Evolutionary conservation across 352 stramenopile genomes (phyloP).

Genomic region (Globisporangium nodosum): DNA sequence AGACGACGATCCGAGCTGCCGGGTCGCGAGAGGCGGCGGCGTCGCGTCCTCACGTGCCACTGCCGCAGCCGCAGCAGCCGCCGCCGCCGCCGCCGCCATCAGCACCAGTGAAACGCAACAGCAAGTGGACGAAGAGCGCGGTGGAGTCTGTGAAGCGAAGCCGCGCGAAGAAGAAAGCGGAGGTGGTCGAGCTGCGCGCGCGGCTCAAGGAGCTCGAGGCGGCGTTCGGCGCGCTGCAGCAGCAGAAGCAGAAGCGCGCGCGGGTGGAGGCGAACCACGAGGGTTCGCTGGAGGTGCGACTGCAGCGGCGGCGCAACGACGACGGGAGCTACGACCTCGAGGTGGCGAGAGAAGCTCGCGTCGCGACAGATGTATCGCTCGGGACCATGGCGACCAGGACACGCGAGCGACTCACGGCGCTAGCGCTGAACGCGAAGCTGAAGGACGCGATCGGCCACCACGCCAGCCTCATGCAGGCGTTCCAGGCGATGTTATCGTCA

Average conservation of each 20-base stretch:
- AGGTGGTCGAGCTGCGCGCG: not conserved
- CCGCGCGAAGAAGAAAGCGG: constrained; percentile 2
- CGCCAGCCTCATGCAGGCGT: constrained; percentile 29
- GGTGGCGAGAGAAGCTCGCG: not conserved
- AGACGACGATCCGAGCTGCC: too few relatives aligned
- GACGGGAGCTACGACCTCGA: not conserved
- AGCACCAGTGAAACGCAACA: not conserved
- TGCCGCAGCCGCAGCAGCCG: too few relatives aligned
- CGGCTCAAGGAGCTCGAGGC: constrained; percentile 1
- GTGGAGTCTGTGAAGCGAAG: not conserved
- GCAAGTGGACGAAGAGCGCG: not conserved
- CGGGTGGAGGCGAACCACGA: not conserved
- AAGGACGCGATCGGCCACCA: constrained; percentile 34
- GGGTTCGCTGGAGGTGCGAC: not conserved
- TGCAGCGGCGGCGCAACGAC: not conserved
- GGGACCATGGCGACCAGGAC: constrained; percentile 12
- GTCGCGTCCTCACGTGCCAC: not conserved
- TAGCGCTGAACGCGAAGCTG: constrained; percentile 38
- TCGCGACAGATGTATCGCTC: too few relatives aligned
- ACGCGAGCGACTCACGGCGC: constrained; percentile 25
- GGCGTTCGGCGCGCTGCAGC: not conserved
- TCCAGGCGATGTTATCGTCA: constrained; percentile 26
- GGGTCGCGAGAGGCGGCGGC: too few relatives aligned
- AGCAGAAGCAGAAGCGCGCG: not conserved
- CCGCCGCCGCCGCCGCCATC: not conserved